Base-by-base conservation (phyloP, 495 filamentous ascomycete species). In the Viridothelium virens region DNA sequence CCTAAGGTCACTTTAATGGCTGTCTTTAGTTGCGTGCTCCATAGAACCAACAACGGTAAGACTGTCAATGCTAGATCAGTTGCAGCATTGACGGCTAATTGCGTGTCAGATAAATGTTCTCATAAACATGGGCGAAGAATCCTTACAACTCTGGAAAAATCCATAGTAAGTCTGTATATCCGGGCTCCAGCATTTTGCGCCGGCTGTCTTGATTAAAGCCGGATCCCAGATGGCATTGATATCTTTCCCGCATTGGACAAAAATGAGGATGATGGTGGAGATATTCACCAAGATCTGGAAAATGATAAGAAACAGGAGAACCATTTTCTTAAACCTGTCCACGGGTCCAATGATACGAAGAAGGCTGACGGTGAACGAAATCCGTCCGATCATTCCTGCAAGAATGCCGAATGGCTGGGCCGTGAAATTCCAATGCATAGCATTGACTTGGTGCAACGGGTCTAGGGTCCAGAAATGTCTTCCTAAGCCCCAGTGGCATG, bases 401-500 rank as follows among this genome's bases (percentile, higher is more conserved):
- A 59, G 53, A 18, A 59, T 59, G 14, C 53, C 53, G 36, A 59
- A 59, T 18, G 53, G 53, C 31, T 59, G 53, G 5, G 53, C 11
- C 3, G 36, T 5, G 36, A 59, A 59, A 14, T 59, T 59, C 53
- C 53, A 59, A 36, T 59, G 53, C 53, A 59, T 59, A 31, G 53
- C 53, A 14, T 59, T 59, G 53, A 59, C 53, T 36, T 59, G n/a
- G 31, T 59, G 53, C 18, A 59, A 7, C 31, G n/a, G 53, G 14
- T 59, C 31, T 4, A 59, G 53, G 9, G 53, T 59, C 53, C 53
- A 59, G 53, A 59, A 59, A 59, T 59, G 53, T 36, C 53, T 33
- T 33, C 53, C 53, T 7, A 59, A 31, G 36, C 53, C 53, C 53
- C 53, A 59, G 9, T 59, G n/a, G 31, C 53, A 59, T 36, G 53